These are phyloP conservation scores for Torulaspora microellipsoides DNA, from an alignment of 805 yeast genomes.

Conservation along the genomic window DNA sequence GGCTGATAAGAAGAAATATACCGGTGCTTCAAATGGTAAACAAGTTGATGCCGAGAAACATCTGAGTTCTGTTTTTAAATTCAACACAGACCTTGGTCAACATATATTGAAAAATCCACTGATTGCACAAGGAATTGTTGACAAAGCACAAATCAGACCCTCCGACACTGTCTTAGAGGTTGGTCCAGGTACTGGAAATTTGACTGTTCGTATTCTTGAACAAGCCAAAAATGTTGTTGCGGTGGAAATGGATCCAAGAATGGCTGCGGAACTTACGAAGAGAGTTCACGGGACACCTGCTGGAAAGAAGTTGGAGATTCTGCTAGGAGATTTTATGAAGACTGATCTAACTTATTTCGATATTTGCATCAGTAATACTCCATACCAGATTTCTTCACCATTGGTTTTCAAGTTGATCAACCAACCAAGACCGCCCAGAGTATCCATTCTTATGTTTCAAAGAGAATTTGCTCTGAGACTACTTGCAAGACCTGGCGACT, in stretches of 20 bases:
- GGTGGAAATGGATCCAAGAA: slow-evolving; percentile 98
- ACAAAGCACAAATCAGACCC: slow-evolving; percentile 88
- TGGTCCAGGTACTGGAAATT: slow-evolving; percentile 98
- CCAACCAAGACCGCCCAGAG: slow-evolving; percentile 92
- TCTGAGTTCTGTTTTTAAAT: slow-evolving; percentile 77
- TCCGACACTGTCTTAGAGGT: slow-evolving; percentile 92
- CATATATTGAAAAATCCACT: slow-evolving; percentile 94
- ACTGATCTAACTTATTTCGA: slow-evolving; percentile 93
- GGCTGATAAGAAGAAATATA: slow-evolving; percentile 58
- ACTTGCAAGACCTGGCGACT: slow-evolving; percentile 94
- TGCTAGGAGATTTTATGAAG: slow-evolving; percentile 94
- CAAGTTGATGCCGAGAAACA: slow-evolving; percentile 68
- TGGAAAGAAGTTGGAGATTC: slow-evolving; percentile 84
- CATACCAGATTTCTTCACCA: slow-evolving; percentile 96
- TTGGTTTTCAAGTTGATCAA: slow-evolving; percentile 86
- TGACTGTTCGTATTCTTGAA: slow-evolving; percentile 88
- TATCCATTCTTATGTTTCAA: slow-evolving; percentile 94
- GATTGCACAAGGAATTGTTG: slow-evolving; percentile 97
- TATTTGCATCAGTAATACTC: slow-evolving; percentile 94
- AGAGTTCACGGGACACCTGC: slow-evolving; percentile 97
- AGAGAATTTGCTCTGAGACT: slow-evolving; percentile 93
- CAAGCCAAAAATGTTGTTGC: slow-evolving; percentile 94
- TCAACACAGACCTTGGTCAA: slow-evolving; percentile 95
- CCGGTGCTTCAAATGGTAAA: slow-evolving; percentile 45
- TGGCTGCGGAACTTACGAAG: slow-evolving; percentile 98